Evolutionary conservation across 106 monocot species (phyloP), one percentile per base, ranked within the genome.

Genomic region (Xerophyta viscosa): DNA sequence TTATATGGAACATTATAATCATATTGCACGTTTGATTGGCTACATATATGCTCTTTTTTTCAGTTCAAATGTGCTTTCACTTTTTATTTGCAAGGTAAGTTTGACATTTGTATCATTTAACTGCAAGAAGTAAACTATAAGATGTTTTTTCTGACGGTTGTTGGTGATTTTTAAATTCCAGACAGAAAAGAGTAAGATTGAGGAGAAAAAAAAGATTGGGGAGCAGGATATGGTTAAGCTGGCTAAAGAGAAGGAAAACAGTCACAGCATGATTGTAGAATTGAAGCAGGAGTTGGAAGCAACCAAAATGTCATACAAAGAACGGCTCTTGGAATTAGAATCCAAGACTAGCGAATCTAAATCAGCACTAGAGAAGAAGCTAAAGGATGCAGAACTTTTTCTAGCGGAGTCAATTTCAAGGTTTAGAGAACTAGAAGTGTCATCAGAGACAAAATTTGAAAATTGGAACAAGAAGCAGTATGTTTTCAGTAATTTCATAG

Each of bases 221-320:
- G 86, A 86, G 41, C 69, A 83, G 66, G 85, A 86, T 39, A 23
- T 86, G 7, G 25, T 44, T 26, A 78, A 49, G 52, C 49, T 90
- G 33, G 57, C 68, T 17, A 86, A 72, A 52, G 96, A 90, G 24
- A 98, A 82, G 50, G 86, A 98, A 49, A 66, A 68, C 55, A 66
- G 66, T 29, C 82, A 86, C 0, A 43, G 19, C 21, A 71, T 55
- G 22, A 82, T 90, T 60, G 43, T 76, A 69, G 65, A 77, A 42
- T 69, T 89, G 33, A 78, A 79, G 51, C 70, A 78, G 56, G 77
- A 76, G 46, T 49, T 89, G 24, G 71, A 82, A 41, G 53, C 50
- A 8, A 74, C 57, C 20, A 76, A 48, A 36, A 78, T 61, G 24
- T 58, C 74, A 57, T 68, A 86, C 69, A 67, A 84, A 58, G 48